phyloP scores from a whole-genome alignment of 169 alveolate species.

The Blepharisma undulans region DNA sequence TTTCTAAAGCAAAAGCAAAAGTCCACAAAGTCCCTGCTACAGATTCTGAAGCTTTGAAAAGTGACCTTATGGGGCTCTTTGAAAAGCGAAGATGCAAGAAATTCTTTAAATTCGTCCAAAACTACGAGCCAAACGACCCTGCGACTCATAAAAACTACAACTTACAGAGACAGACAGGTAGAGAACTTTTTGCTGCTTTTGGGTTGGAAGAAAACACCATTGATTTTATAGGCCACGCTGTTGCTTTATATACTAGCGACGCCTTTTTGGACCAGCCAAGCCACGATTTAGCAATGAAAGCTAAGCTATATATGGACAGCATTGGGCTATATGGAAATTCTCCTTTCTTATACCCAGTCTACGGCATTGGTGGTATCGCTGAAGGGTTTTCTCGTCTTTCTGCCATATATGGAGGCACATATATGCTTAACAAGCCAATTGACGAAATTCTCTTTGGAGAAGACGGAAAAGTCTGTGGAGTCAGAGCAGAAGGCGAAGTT shows the following conservation, averaged over 20 bases:
- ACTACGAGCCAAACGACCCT: constrained; percentile 73
- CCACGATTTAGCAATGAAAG: constrained; percentile 97
- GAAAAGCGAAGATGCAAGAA: constrained; percentile 97
- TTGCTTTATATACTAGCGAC: constrained; percentile 94
- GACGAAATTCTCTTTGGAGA: constrained; percentile 90
- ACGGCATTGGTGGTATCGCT: constrained; percentile 87
- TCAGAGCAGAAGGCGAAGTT: constrained; percentile 88
- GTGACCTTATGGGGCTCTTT: constrained; percentile 94
- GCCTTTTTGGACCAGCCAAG: constrained; percentile 91
- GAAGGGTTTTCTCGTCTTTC: constrained; percentile 83
- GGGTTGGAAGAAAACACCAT: constrained; percentile 94
- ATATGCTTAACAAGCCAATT: constrained; percentile 88
- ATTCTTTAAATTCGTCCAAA: constrained; percentile 91
- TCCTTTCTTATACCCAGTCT: constrained; percentile 86
- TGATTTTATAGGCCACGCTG: constrained; percentile 98
- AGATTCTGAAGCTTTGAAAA: constrained; percentile 94
- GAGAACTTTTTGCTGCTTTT: constrained; percentile 87
- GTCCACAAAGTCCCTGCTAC: constrained; percentile 99
- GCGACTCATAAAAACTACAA: constrained; percentile 92
- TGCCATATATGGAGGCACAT: constrained; percentile 86
- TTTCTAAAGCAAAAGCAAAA: constrained; percentile 89
- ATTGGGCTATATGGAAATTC: constrained; percentile 93
- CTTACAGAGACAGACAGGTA: constrained; percentile 79
- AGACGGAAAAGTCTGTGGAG: constrained; percentile 92
- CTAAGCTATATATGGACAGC: constrained; percentile 97